Conservation (phyloP, 352 stramenopile genomes). For the Phytopythium vexans region DNA sequence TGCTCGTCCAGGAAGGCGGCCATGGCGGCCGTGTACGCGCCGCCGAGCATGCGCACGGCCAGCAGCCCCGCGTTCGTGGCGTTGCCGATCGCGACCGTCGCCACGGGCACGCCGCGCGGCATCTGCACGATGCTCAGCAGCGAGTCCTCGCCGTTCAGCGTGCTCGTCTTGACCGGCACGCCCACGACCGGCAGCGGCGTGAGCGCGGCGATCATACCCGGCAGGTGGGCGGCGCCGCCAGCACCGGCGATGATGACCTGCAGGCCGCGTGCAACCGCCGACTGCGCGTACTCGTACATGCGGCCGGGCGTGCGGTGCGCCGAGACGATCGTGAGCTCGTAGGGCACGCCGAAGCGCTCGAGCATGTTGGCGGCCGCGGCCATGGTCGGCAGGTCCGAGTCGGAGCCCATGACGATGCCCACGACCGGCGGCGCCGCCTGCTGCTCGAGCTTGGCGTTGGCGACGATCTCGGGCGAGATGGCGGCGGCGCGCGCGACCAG, state of each 20-base stretch:
- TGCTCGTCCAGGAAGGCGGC: constrained; percentile 90
- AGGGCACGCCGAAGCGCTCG: constrained; percentile 94
- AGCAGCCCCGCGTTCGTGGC: constrained; percentile 97
- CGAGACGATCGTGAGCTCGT: constrained; percentile 98
- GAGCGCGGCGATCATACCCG: constrained; percentile 91
- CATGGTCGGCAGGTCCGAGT: constrained; percentile 98
- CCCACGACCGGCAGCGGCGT: constrained; percentile 91
- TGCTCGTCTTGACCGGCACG: constrained; percentile 97
- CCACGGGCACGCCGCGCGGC: constrained; percentile 96
- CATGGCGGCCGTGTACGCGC: constrained; percentile 82
- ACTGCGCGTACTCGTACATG: constrained; percentile 95
- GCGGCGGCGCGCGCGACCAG: constrained; percentile 66
- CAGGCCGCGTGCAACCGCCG: constrained; percentile 85
- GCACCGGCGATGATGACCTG: constrained; percentile 95
- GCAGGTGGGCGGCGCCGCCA: constrained; percentile 96
- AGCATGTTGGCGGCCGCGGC: constrained; percentile 93
- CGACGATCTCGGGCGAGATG: constrained; percentile 40
- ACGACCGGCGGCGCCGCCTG: constrained; percentile 39
- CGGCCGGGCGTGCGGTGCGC: constrained; percentile 97
- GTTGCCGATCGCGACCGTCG: constrained; percentile 98
- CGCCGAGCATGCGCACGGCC: constrained; percentile 94
- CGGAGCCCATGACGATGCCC: constrained; percentile 91
- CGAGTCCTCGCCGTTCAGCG: constrained; percentile 96
- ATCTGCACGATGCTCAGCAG: constrained; percentile 99
- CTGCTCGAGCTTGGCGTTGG: constrained; percentile 35